These are phyloP conservation scores for Helicocarpus griseus DNA, from an alignment of 2,329 filamentous ascomycete species.

Conservation along the genomic window DNA sequence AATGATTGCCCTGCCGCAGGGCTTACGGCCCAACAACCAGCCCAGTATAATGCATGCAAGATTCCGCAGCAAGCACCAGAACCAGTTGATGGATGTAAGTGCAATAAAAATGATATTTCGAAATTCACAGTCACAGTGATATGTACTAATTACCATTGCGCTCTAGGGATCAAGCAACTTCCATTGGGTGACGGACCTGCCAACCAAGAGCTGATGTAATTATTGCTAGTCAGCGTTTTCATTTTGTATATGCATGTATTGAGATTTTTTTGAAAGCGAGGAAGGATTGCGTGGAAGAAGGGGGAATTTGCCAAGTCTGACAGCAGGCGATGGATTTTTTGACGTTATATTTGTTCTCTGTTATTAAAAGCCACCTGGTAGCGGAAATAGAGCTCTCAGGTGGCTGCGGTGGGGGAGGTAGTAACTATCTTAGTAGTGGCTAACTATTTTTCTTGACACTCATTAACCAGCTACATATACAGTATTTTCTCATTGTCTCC, in stretches of 20 bases:
- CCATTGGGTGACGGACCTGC: background rate
- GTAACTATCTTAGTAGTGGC: too few species aligned
- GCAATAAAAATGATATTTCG: background rate
- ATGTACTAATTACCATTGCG: background rate
- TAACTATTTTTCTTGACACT: too few species aligned
- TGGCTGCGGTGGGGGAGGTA: too few species aligned
- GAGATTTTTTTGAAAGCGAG: background rate
- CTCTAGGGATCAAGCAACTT: background rate
- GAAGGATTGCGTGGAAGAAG: background rate
- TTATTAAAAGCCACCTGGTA: background rate
- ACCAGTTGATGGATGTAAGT: background rate
- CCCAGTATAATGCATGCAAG: background rate
- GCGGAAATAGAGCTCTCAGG: background rate
- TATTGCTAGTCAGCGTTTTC: too few species aligned
- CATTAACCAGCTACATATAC: too few species aligned
- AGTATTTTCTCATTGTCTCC: too few species aligned
- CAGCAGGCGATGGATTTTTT: too few species aligned
- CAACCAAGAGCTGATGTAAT: too few species aligned
- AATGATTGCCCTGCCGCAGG: background rate
- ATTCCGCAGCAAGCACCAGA: background rate
- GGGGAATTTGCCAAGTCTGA: background rate
- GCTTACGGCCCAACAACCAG: background rate
- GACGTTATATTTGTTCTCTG: too few species aligned
- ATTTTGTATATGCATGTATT: too few species aligned
- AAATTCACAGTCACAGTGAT: background rate